Percentiles rank a stretch among this genome's conserved stretches.
Evolutionary conservation across 176 grass and related monocot genomes (phyloP).

Genomic region (Areca catechu): DNA sequence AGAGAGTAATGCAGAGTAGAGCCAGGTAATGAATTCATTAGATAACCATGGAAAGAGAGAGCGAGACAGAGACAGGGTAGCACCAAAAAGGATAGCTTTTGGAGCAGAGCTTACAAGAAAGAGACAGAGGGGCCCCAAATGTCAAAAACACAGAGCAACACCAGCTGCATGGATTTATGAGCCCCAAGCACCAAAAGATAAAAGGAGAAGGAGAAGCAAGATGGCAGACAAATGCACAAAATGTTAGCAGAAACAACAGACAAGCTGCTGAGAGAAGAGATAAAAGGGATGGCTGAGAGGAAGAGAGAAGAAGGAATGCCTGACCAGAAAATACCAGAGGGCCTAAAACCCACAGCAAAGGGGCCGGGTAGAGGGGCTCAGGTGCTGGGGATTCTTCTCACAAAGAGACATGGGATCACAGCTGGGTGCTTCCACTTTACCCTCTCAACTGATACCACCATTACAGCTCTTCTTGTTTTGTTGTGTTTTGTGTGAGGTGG

Average conservation of each 20-base stretch:
- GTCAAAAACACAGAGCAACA: not conserved
- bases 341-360: not conserved
- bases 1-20: not conserved
- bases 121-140: not conserved
- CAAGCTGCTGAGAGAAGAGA: not conserved
- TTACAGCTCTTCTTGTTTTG: not conserved
- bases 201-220: not conserved
- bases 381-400: not conserved
- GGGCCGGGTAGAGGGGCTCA: not conserved
- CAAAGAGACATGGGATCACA: not conserved
- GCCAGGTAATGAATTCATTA: not conserved
- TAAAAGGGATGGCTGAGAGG: not conserved
- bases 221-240: not conserved
- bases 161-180: not conserved
- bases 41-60: not conserved
- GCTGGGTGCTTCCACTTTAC: not conserved
- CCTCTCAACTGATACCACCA: not conserved
- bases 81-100: not conserved
- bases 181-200: not conserved
- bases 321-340: not conserved
- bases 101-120: not conserved
- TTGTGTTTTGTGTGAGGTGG: not conserved
- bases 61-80: not conserved
- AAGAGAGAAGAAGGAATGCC: not conserved
- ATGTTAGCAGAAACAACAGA: not conserved